Base-by-base conservation (phyloP, 23 red algal genomes). In the Gracilaria domingensis region DNA sequence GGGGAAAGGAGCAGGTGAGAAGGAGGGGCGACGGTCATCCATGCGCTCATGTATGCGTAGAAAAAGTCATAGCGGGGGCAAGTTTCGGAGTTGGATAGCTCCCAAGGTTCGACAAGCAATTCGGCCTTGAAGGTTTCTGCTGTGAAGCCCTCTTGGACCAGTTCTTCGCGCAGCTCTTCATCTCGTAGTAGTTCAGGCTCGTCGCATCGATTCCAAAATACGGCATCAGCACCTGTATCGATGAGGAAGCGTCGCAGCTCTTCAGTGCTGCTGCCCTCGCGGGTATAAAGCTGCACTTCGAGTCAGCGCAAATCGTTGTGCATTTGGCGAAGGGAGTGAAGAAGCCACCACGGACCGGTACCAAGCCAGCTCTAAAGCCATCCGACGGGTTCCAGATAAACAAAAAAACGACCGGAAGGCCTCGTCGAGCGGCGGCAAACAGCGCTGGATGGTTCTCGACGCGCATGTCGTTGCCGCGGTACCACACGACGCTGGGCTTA, bases 71-170 rank as follows among this genome's bases (percentile, higher is more conserved):
- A 93, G 18, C 82, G 49, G 57, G 81, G 88, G 26, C 45, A 58
- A 38, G 91, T 79, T 4, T 77, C 69, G 16, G 84, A 82, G 69
- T 40, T 80, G 51, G 33, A 16, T 12, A 99, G 57, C 70, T 99
- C 97, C 97, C 97, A 99, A 21, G 97, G 97, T 54, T 99, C 97
- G n/a, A 99, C 97, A 24, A 99, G 67, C 25, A 99, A 53, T 66
- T 99, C 97, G 4, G 97, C 88, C 61, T 99, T 99, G 82, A 99
- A 99, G 35, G 85, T 93, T 72, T 93, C 94, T 35, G 91, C 91
- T 39, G 88, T 88, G 42, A 95, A 76, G 36, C 90, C 93, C 32
- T 79, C 66, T 28, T 61, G 50, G 24, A 51, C 53, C 53, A 95
- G 91, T 50, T 92, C 86, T 25, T 51, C 61, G 16, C 93, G 91